Evolutionary conservation across 495 filamentous ascomycete species (phyloP).

Genomic region (Xylaria sp.): DNA sequence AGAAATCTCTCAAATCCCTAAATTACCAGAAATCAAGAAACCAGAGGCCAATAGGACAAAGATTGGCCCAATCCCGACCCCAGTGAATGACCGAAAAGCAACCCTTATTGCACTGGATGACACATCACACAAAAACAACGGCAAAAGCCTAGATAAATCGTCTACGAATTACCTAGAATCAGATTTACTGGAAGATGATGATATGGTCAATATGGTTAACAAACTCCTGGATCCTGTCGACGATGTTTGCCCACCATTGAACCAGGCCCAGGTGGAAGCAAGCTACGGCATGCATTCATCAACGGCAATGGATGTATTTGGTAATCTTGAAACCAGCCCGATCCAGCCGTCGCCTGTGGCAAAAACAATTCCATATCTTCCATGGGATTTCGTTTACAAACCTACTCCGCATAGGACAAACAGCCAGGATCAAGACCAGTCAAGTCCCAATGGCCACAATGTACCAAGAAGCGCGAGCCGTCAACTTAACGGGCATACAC

Average conservation of each 20-base stretch:
- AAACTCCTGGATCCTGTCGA: conserved; percentile 49
- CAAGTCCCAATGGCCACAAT: conserved; percentile 27
- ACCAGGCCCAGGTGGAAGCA: conserved; percentile 38
- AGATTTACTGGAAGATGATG: conserved; percentile 39
- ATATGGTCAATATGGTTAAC: conserved; percentile 52
- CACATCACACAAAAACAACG: conserved; percentile 22
- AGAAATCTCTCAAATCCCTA: too few relatives aligned
- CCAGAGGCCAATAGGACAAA: not conserved
- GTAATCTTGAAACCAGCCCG: conserved; percentile 30
- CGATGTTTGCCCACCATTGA: conserved; percentile 34
- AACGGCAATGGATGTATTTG: conserved; percentile 47
- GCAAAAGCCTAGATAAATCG: conserved; percentile 25
- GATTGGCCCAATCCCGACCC: not conserved
- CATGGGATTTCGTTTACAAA: conserved; percentile 53
- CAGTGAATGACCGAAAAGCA: not conserved
- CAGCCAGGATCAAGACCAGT: conserved; percentile 35
- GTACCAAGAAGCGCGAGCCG: conserved; percentile 36
- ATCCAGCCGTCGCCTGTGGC: conserved; percentile 46
- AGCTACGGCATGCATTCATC: conserved; percentile 52
- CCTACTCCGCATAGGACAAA: conserved; percentile 39
- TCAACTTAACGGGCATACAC: conserved; percentile 31
- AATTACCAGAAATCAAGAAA: conserved; percentile 6
- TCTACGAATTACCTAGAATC: conserved; percentile 33
- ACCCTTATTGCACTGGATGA: not conserved
- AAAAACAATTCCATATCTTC: conserved; percentile 50